Percentiles rank a stretch among this genome's conserved stretches.
These are phyloP conservation scores for Brassica rapa DNA, from an alignment of 345 rosid genomes.

Conservation along the genomic window DNA sequence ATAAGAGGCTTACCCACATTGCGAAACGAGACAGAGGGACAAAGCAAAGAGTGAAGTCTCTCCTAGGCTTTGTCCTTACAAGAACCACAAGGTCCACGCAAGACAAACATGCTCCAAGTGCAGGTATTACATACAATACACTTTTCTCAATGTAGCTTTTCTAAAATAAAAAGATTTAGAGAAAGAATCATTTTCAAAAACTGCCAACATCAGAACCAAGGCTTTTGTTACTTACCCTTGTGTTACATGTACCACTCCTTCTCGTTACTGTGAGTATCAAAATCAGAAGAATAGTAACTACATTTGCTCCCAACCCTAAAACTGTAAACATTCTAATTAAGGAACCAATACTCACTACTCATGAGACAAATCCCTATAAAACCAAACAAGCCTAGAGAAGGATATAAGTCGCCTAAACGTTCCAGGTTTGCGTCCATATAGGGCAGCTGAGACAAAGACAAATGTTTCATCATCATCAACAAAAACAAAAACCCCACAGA, in stretches of 20 bases:
- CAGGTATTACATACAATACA: slow-evolving; percentile 53
- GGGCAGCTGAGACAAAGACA: slow-evolving; percentile 19
- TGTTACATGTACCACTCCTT: slow-evolving; percentile 39
- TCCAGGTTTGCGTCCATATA: slow-evolving; percentile 25
- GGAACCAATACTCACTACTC: slow-evolving; percentile 31
- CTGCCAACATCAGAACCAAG: background rate
- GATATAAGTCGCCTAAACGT: slow-evolving; percentile 27
- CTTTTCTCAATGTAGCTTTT: slow-evolving; percentile 50
- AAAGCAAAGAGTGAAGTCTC: slow-evolving; percentile 52
- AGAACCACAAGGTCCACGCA: slow-evolving; percentile 57
- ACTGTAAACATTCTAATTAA: slow-evolving; percentile 52
- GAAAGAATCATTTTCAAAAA: no score
- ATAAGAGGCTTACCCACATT: slow-evolving; percentile 65
- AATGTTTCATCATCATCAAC: slow-evolving; percentile 16
- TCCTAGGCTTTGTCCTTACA: slow-evolving; percentile 42
- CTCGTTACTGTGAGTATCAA: slow-evolving; percentile 47
- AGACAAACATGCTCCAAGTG: slow-evolving; percentile 63
- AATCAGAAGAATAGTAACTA: slow-evolving; percentile 53
- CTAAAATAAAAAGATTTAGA: no score
- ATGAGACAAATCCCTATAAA: background rate
- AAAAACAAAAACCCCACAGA: background rate
- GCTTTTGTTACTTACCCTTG: slow-evolving; percentile 45
- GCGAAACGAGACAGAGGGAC: slow-evolving; percentile 51
- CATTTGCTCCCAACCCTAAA: slow-evolving; percentile 63
- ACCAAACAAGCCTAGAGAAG: slow-evolving; percentile 11